Evolutionary conservation across 805 yeast genomes (phyloP), one percentile per base, ranked within the genome.

Genomic region (Lipomyces starkeyi): DNA sequence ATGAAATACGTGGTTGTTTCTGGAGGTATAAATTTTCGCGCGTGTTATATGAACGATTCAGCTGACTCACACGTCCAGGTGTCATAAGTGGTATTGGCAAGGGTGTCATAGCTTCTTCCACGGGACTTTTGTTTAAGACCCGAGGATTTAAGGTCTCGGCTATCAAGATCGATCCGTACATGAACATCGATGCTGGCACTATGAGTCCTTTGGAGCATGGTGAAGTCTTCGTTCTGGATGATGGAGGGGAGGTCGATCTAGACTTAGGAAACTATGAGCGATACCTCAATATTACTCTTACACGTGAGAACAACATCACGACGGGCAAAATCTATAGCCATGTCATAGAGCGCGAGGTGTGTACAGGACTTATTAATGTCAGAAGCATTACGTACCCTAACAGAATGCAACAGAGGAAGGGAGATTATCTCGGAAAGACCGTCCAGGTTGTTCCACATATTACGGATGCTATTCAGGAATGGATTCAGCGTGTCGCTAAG

Each of bases 141-240:
- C 82, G 91, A 67, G 99, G 99, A 69, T 85, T 91, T 76, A 89
- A 97, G 78, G 98, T 94, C 71, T 94, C 99, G 3, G 93, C 98
- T 17, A 94, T 95, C 83, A 95, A 95, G 81, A 95, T 95, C 76
- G 99, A 95, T 83, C 99, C 99, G 54, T 95, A 95, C 82, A 91
- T 95, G 97, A 95, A 95, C 82, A 92, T 95, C 74, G 99, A 95
- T 83, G 99, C 99, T 53, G 99, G 99, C 76, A 95, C 99, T 58
- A 95, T 95, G 99, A 91, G 97, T 55, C 99, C 99, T 27, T 84
- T 95, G 78, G 99, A 95, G 81, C 99, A 95, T 78, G 99, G 99
- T 35, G 99, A 95, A 81, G 97, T 97, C 79, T 95, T 95, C 79
- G 98, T 95, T 63, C 85, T 95, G 77, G 91, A 94, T 79, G 99